Evolutionary conservation across 164 flowering plant species (phyloP).

Genomic region (Platanus orientalis): DNA sequence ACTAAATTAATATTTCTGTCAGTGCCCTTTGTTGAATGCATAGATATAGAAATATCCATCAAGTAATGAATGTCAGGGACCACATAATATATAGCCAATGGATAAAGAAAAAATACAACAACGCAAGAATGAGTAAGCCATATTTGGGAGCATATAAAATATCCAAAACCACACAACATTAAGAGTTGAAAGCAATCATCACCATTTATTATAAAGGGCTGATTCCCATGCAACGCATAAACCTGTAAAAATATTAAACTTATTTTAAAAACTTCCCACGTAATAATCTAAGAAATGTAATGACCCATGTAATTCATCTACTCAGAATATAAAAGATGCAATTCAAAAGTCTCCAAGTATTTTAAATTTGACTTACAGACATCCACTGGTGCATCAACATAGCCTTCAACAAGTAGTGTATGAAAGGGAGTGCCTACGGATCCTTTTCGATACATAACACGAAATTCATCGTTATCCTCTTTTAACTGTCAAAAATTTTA

Average conservation of each 20-base stretch:
- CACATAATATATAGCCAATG: not conserved
- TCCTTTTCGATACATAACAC: conserved; percentile 94
- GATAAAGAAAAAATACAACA: not conserved
- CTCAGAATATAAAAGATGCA: not conserved
- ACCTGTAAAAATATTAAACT: conserved; percentile 42
- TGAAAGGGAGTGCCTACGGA: conserved; percentile 80
- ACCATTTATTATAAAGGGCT: conserved; percentile 74
- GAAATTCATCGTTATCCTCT: conserved; percentile 72
- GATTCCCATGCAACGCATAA: conserved; percentile 83
- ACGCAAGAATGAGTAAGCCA: not conserved
- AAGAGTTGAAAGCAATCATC: conserved; percentile 14
- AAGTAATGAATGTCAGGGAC: not conserved
- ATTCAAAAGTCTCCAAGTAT: not conserved
- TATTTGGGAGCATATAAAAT: not conserved
- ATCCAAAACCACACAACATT: not conserved
- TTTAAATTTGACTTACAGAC: conserved; percentile 54
- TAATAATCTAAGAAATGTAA: not conserved
- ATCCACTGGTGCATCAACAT: conserved; percentile 76
- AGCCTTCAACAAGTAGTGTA: conserved; percentile 86
- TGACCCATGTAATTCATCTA: not conserved
- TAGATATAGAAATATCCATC: not conserved
- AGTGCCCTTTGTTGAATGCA: too few species aligned
- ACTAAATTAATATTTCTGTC: too few species aligned
- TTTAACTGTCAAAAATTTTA: conserved; percentile 46
- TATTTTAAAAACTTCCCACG: not conserved